Evolutionary conservation across 768 basidiomycete genomes (phyloP).

Genomic region (Naganishia vaughanmartiniae): DNA sequence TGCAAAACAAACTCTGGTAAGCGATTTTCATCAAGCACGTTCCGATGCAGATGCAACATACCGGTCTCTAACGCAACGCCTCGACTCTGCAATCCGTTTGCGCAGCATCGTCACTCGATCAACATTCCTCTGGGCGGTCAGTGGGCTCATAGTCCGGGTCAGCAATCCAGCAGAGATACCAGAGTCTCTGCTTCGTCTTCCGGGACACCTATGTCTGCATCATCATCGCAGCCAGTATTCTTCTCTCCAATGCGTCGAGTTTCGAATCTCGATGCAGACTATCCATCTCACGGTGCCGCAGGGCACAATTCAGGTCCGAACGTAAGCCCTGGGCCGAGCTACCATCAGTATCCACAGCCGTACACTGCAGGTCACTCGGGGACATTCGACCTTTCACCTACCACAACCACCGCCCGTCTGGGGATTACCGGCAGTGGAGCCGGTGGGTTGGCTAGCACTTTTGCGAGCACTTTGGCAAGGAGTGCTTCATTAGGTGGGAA

Average conservation of each 20-base stretch:
- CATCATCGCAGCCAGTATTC: not conserved
- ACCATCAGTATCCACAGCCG: slow-evolving; percentile 24
- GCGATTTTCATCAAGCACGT: not conserved
- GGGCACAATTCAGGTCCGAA: not conserved
- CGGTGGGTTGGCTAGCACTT: slow-evolving; percentile 2
- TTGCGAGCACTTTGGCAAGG: slow-evolving; percentile 37
- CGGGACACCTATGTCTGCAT: not conserved
- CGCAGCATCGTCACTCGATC: slow-evolving; percentile 27
- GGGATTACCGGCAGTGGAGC: slow-evolving; percentile 12
- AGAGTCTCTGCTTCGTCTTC: not conserved
- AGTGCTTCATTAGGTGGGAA: slow-evolving; percentile 47
- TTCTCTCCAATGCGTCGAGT: slow-evolving; percentile 24
- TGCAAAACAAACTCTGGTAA: not conserved
- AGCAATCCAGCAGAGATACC: not conserved
- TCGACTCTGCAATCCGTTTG: not conserved
- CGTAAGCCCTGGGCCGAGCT: not conserved
- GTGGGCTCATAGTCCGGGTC: no score
- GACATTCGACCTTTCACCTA: slow-evolving; percentile 5
- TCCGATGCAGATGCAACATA: not conserved
- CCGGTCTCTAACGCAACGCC: not conserved
- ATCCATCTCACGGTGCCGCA: not conserved
- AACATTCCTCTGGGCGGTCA: slow-evolving; percentile 10
- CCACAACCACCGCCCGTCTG: slow-evolving; percentile 8
- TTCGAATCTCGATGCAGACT: slow-evolving; percentile 8
- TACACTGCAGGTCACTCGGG: slow-evolving; percentile 19